These are phyloP conservation scores for Euphorbia peplus DNA, from an alignment of 345 rosid species.

Conservation along the genomic window DNA sequence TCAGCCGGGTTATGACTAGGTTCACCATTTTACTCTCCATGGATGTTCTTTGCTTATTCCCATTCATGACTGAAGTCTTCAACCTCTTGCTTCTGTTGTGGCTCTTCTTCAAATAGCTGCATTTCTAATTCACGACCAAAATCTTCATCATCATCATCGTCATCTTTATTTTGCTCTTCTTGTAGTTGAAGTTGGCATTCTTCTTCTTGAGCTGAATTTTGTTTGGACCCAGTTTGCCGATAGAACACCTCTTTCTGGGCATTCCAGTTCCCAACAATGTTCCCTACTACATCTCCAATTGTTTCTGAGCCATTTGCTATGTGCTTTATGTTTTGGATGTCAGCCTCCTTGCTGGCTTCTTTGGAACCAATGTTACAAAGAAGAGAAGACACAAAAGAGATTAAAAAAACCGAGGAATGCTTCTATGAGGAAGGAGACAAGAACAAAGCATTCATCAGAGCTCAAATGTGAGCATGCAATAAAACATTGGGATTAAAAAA, in stretches of 20 bases:
- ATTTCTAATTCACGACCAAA: slow-evolving; percentile 11
- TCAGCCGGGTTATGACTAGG: not conserved
- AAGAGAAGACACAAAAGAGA: not conserved
- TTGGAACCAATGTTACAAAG: slow-evolving; percentile 21
- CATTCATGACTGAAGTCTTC: slow-evolving; percentile 6
- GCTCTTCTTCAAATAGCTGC: slow-evolving; percentile 15
- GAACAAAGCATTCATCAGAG: not conserved
- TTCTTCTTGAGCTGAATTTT: slow-evolving; percentile 4
- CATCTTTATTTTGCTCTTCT: slow-evolving; percentile 6
- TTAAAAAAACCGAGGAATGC: not conserved
- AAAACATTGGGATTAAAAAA: too few species aligned
- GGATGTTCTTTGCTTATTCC: not conserved
- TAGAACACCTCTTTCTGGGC: slow-evolving; percentile 41
- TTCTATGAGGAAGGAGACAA: not conserved
- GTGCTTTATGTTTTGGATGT: slow-evolving; percentile 54
- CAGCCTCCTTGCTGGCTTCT: slow-evolving; percentile 51
- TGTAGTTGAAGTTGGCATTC: not conserved
- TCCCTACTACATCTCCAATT: slow-evolving; percentile 44
- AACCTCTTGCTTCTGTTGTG: slow-evolving; percentile 10
- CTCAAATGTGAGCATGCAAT: not conserved
- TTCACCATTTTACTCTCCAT: not conserved
- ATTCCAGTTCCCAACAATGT: slow-evolving; percentile 53
- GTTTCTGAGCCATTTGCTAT: slow-evolving; percentile 45
- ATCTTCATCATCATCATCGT: slow-evolving; percentile 2
- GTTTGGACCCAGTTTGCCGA: slow-evolving; percentile 44